Evolutionary conservation across 148 eudicot species (phyloP), one percentile per base, ranked within the genome.

Genomic region (Cornus kousa): DNA sequence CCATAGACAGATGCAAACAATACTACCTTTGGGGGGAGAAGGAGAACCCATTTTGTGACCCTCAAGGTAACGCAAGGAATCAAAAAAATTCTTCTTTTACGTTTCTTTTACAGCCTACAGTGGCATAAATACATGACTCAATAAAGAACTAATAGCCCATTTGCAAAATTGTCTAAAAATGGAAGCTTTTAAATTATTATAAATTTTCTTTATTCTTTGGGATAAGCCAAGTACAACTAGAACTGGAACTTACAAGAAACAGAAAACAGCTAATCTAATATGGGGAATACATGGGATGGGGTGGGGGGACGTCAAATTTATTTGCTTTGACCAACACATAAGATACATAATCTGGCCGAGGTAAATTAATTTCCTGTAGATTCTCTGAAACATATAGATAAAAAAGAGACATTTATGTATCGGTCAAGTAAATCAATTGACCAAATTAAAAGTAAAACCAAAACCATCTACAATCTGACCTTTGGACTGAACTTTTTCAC

Each of bases 311-410:
- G 23, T 73, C n/a, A 78, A 32, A 76, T 75, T 72, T 76, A 73
- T 69, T 68, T 57, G 68, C 59, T 67, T 76, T 16, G 80, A 71
- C 79, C 68, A 75, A 74, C 73, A 79, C 55, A 22, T 73, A 71
- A 83, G 66, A 78, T 79, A 75, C 79, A 82, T 48, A 60, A 74
- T 84, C 87, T 43, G 83, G 88, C 82, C 88, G 53, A 16, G 28
- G 5, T 78, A 71, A 71, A 16, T 48, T 77, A 74, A 72, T 68
- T 72, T 75, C 76, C 75, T 71, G 80, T 74, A 68, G 72, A 73
- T 71, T 64, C 82, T 77, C 81, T 33, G 43, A 55, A 77, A 68
- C 74, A 40, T 7, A 19, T 23, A 65, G 70, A 33, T 67, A 35
- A 43, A 43, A 55, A 53, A 23, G 73, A 72, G 69, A 71, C 76